Evolutionary conservation across 2,329 filamentous ascomycete species (phyloP), one percentile per base, ranked within the genome.

Genomic region (Huntiella omanensis): DNA sequence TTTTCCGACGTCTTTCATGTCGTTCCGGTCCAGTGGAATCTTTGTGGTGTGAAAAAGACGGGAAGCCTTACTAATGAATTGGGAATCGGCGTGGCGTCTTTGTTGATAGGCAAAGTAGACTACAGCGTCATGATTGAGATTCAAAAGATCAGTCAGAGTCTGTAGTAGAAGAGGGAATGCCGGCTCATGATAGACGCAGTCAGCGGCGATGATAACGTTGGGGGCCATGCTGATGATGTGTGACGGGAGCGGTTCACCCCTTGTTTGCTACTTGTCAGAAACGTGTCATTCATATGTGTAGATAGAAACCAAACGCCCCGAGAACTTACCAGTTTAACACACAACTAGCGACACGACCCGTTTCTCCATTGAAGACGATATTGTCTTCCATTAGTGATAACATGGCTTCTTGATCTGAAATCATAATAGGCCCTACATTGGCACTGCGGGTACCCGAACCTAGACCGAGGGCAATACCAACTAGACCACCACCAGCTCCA

Each of bases 181-280:
- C 2, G 88, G 86, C 62, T 96, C 91, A 60, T 93, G 93, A 66
- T 96, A 98, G 42, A 94, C 86, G 62, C 88, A 96, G 61, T 96
- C 91, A 36, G 87, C 88, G 3, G 91, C 91, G n/a, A 96, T 71
- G 47, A 98, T 77, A 47, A 94, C 68, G 55, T 87, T 77, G 13
- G 86, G 84, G 51, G 73, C 72, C 54, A 68, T 66, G 46, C 68
- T 62, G 45, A 68, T 54, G 38, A 80, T 64, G 38, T 64, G 60
- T 37, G 64, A 59, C 34, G 75, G 66, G 40, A 80, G 63, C 45
- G 71, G 64, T 52, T 78, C 69, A 48, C 75, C 75, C 77, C 76
- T 51, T 11, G 11, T 37, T n/a, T 11, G 28, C 17, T 10, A 28
- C 22, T 28, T 28, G 22, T 28, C 22, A 28, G 22, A 28, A 28